Base-by-base conservation (phyloP, 2,329 filamentous ascomycete genomes). In the Lachnellula cervina region DNA sequence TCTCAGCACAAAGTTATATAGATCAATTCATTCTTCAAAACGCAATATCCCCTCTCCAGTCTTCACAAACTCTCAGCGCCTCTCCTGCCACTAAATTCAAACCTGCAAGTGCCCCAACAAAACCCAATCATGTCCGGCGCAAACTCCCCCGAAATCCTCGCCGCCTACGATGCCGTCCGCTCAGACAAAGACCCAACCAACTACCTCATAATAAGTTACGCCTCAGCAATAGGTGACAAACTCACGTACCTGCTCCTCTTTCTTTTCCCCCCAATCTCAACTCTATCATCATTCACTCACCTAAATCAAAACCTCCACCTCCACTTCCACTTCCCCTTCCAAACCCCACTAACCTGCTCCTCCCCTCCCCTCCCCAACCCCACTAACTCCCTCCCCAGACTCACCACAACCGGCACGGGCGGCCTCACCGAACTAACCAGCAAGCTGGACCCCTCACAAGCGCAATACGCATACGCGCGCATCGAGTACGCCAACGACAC, bases 401-500 rank as follows among this genome's bases (percentile, higher is more conserved):
- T 88, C 44, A 74, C 76, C 49, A 71, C 71, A 56, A 86, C 82
- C 28, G 86, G 85, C 53, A 76, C 70, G 2, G 85, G 85, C 51
- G 84, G 83, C 13, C 74, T 88, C 13, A 57, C 71, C 8, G 84
- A 87, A 72, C 75, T 88, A 59, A 73, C 76, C n/a, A 66, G 65
- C 34, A 71, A 75, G 59, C 74, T 88, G 11, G 82, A 84, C 68
- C 76, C 60, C 4, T 51, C 56, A 1, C 64, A 68, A 55, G 66
- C 65, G 3, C 66, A 85, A 70, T 88, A 87, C 73, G 84, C 77
- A 54, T 87, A 87, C 73, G 80, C 76, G 63, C 80, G 83, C 32
- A 74, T 86, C 69, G 83, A 87, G 74, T 83, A 88, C 70, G 84
- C 84, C 68, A 88, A 88, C 73, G 85, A 89, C 70, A 81, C 81